Percentiles rank a stretch among this genome's conserved stretches.
phyloP scores from a whole-genome alignment of 2,329 filamentous ascomycete genomes.

The Didymella pomorum region DNA sequence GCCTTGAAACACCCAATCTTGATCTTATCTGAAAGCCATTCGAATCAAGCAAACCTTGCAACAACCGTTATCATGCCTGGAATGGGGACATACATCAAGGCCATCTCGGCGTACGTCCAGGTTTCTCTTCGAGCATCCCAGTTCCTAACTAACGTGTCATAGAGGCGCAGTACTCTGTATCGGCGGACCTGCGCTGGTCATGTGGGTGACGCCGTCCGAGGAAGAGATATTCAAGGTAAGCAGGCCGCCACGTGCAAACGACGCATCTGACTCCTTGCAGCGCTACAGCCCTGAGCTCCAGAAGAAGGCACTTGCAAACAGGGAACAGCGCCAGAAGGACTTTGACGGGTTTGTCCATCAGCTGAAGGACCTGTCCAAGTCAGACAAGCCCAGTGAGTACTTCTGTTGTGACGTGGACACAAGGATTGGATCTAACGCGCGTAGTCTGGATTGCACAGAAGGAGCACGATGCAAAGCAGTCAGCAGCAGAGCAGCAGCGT shows the following conservation, averaged over 20 bases:
- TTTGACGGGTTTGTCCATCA: slow-evolving; percentile 87
- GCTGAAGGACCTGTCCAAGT: slow-evolving; percentile 89
- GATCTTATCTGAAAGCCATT: background rate
- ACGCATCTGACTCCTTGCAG: slow-evolving; percentile 47
- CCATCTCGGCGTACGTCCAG: slow-evolving; percentile 43
- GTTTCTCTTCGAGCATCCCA: slow-evolving; percentile 12
- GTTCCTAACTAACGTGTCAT: slow-evolving; percentile 31
- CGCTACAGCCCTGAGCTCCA: slow-evolving; percentile 96
- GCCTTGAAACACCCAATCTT: background rate
- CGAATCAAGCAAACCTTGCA: background rate
- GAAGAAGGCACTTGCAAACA: slow-evolving; percentile 81
- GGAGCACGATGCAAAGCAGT: slow-evolving; percentile 44
- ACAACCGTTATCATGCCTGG: slow-evolving; percentile 35
- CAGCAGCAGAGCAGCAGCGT: slow-evolving; percentile 36
- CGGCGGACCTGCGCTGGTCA: slow-evolving; percentile 84
- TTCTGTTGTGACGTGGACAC: background rate
- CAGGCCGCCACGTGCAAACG: slow-evolving; percentile 26
- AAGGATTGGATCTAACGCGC: slow-evolving; percentile 19
- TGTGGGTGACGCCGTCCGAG: slow-evolving; percentile 82
- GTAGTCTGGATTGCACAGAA: slow-evolving; percentile 49
- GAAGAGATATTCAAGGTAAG: slow-evolving; percentile 82
- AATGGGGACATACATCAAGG: slow-evolving; percentile 44
- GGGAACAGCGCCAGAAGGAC: slow-evolving; percentile 78
- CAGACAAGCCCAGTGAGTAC: slow-evolving; percentile 83
- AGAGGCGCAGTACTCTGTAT: slow-evolving; percentile 77